A percentile compares a stretch with the other conserved stretches of the same genome.
These are phyloP conservation scores for Nicotiana otophora DNA, from an alignment of 257 asterid genomes.

Conservation along the genomic window DNA sequence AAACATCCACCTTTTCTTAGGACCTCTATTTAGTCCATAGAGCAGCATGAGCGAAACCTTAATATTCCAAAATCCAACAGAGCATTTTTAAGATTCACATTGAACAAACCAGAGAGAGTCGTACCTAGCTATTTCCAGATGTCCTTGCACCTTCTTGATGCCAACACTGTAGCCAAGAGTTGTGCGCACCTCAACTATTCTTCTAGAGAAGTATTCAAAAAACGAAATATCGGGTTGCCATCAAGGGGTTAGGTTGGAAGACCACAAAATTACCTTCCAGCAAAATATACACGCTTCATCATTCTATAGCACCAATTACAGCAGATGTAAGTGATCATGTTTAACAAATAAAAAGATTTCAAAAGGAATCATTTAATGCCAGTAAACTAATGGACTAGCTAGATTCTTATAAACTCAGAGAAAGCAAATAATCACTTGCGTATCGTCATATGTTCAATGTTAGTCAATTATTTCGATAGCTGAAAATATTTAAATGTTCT, in stretches of 20 bases:
- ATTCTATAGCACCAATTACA: background rate
- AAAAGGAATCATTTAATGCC: background rate
- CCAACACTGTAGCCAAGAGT: background rate
- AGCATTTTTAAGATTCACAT: background rate
- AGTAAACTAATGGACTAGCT: background rate
- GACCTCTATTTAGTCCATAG: background rate
- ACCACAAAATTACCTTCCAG: background rate
- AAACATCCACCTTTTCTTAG: background rate
- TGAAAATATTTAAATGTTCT: background rate
- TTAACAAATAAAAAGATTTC: background rate
- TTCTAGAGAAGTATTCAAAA: background rate
- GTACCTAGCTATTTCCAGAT: background rate
- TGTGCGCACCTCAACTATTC: background rate
- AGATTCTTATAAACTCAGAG: background rate
- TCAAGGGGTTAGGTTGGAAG: background rate
- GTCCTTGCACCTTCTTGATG: background rate
- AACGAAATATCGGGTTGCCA: background rate
- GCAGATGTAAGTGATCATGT: background rate
- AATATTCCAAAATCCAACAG: background rate
- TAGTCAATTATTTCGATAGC: background rate
- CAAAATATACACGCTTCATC: background rate
- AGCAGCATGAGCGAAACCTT: background rate
- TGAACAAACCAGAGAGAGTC: background rate
- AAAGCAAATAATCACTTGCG: background rate
- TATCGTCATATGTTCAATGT: background rate